Conservation (phyloP, 1,284 basidiomycete genomes). For the Mycena citricolor region DNA sequence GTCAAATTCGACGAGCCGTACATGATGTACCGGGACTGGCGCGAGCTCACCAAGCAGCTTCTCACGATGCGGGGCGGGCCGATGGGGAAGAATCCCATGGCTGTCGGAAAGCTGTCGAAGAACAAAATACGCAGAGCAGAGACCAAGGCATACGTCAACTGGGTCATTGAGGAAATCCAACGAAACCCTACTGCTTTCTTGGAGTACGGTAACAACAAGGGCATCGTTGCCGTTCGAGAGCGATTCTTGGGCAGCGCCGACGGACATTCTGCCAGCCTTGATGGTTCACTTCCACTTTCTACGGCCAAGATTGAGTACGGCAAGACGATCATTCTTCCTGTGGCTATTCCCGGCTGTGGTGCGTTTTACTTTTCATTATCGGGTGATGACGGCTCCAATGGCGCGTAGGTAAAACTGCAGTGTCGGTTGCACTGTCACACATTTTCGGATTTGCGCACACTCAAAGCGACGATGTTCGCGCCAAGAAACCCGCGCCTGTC, state of each 20-base stretch:
- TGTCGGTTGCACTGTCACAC: constrained; percentile 76
- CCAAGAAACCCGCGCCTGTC: constrained; percentile 73
- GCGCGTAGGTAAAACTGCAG: constrained; percentile 85
- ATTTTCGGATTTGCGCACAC: constrained; percentile 87
- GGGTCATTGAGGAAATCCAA: constrained; percentile 73
- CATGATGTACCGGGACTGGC: constrained; percentile 97
- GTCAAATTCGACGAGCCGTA: constrained; percentile 99
- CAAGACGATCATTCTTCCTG: constrained; percentile 87
- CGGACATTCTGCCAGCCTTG: constrained; percentile 48
- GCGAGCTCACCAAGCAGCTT: constrained; percentile 86
- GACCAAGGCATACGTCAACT: constrained; percentile 64
- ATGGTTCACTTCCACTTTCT: constrained; percentile 28
- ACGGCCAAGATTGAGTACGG: constrained; percentile 43
- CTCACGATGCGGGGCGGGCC: constrained; percentile 45
- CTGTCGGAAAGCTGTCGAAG: constrained; percentile 48
- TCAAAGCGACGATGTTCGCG: constrained; percentile 88
- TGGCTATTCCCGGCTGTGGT: constrained; percentile 94
- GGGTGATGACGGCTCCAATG: too few relatives aligned
- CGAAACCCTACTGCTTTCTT: constrained; percentile 63
- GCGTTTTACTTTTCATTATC: constrained; percentile 31
- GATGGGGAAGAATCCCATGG: constrained; percentile 32
- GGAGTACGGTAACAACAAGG: constrained; percentile 69
- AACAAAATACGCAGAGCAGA: constrained; percentile 65
- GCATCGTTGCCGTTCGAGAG: constrained; percentile 84
- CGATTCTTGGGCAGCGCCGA: constrained; percentile 54